Percentiles rank a stretch among this genome's conserved stretches.
Evolutionary conservation across 495 filamentous ascomycete species (phyloP).

Genomic region (Hyaloscypha variabilis): DNA sequence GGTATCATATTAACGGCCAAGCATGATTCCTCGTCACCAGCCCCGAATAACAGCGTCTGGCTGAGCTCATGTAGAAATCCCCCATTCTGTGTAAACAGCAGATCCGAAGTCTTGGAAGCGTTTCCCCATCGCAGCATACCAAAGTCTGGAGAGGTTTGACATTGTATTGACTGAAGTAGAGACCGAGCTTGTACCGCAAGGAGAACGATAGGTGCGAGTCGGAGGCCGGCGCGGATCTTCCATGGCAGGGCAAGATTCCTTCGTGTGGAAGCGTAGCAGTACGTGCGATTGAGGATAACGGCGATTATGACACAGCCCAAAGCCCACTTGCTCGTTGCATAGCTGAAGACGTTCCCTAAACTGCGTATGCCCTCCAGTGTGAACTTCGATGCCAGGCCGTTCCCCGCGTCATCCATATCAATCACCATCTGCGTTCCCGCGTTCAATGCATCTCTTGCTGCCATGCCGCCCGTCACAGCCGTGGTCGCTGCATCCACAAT

Average conservation of each 20-base stretch:
- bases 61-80: constrained; percentile 70
- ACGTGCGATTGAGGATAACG: constrained; percentile 86
- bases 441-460: constrained; percentile 32
- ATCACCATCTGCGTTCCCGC: constrained; percentile 40
- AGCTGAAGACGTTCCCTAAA: constrained; percentile 87
- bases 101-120: constrained; percentile 61
- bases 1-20: constrained; percentile 71
- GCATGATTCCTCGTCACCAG: constrained; percentile 70
- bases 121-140: constrained; percentile 72
- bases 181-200: constrained; percentile 67
- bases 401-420: constrained; percentile 27
- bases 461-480: constrained; percentile 40
- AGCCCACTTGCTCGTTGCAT: constrained; percentile 93
- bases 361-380: constrained; percentile 54
- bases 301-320: constrained; percentile 82
- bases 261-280: constrained; percentile 88
- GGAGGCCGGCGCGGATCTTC: constrained; percentile 70
- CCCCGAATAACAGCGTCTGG: constrained; percentile 68
- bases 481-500: constrained; percentile 24
- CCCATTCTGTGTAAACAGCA: constrained; percentile 74
- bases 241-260: constrained; percentile 72
- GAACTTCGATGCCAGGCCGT: constrained; percentile 45
- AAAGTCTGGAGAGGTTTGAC: constrained; percentile 85
- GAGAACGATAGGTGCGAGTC: constrained; percentile 74
- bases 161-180: constrained; percentile 84